A percentile compares a stretch with the other conserved stretches of the same genome.
Evolutionary conservation across 345 rosid species (phyloP).

Genomic region (Cardamine resedifolia): DNA sequence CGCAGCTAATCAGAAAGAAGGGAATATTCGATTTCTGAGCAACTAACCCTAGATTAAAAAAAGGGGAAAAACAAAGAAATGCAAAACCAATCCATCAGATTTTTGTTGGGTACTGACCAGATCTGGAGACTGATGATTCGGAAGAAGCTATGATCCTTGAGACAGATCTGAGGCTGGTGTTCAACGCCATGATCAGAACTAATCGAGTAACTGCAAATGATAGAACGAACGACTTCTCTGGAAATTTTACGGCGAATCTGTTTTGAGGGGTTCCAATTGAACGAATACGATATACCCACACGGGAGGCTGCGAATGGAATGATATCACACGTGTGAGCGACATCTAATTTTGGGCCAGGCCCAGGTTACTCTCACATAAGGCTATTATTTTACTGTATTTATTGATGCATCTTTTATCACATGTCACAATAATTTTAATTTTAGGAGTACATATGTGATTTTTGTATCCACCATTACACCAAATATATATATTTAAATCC

Average conservation of each 20-base stretch:
- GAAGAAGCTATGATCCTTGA: constrained; percentile 64
- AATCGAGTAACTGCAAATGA: constrained; percentile 16
- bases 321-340: background rate
- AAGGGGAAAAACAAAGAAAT: background rate
- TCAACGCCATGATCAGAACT: constrained; percentile 57
- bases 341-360: constrained; percentile 21
- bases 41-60: constrained; percentile 7
- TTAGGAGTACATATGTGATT: no score
- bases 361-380: background rate
- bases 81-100: background rate
- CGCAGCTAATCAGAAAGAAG: background rate
- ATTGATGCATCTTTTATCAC: no score
- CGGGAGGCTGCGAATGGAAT: background rate
- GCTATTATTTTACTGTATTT: no score
- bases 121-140: constrained; percentile 50
- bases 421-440: no score
- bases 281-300: background rate
- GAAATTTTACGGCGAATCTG: constrained; percentile 21
- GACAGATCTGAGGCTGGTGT: constrained; percentile 64
- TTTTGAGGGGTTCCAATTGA: background rate
- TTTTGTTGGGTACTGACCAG: constrained; percentile 45
- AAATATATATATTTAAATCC: no score
- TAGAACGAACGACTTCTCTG: background rate
- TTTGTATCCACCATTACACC: no score
- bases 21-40: constrained; percentile 2